These are phyloP conservation scores for Arachnomyces sp. DNA, from an alignment of 2,329 filamentous ascomycete species.

Conservation along the genomic window DNA sequence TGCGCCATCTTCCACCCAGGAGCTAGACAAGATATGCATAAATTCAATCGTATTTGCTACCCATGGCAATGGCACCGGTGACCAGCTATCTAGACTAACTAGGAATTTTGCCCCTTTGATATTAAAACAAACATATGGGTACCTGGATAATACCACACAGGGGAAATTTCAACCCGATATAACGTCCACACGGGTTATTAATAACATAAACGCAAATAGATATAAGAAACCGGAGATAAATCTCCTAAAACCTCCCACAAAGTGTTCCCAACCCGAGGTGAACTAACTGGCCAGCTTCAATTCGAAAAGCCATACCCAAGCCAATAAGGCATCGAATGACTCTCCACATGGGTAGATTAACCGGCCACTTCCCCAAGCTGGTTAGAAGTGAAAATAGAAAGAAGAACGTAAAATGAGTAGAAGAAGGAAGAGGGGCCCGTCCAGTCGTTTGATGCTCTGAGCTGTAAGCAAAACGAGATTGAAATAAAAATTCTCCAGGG, in stretches of 20 bases:
- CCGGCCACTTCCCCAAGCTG: constrained; percentile 16
- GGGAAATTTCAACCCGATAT: neutral
- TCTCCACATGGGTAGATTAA: constrained; percentile 14
- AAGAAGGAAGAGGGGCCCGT: constrained; percentile 3
- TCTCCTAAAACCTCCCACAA: neutral
- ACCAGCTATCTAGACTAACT: too few relatives aligned
- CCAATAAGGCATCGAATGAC: constrained; percentile 16
- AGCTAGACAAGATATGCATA: too few relatives aligned
- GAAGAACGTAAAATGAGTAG: neutral
- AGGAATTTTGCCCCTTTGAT: too few relatives aligned
- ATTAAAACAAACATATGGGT: too few relatives aligned
- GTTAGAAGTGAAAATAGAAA: constrained; percentile 1
- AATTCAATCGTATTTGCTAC: too few relatives aligned
- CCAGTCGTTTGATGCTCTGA: too few relatives aligned
- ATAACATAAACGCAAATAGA: neutral
- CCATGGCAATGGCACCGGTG: too few relatives aligned
- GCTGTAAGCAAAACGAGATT: too few relatives aligned
- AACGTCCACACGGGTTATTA: neutral
- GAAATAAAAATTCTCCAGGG: too few relatives aligned
- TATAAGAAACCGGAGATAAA: neutral
- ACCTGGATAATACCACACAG: too few relatives aligned
- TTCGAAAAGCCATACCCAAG: constrained; percentile 19
- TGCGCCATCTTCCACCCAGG: too few relatives aligned
- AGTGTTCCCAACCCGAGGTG: neutral
- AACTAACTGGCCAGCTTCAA: constrained; percentile 2